Evolutionary conservation across 2,329 filamentous ascomycete species (phyloP), one percentile per base, ranked within the genome.

Genomic region (Pseudocercospora cruenta): DNA sequence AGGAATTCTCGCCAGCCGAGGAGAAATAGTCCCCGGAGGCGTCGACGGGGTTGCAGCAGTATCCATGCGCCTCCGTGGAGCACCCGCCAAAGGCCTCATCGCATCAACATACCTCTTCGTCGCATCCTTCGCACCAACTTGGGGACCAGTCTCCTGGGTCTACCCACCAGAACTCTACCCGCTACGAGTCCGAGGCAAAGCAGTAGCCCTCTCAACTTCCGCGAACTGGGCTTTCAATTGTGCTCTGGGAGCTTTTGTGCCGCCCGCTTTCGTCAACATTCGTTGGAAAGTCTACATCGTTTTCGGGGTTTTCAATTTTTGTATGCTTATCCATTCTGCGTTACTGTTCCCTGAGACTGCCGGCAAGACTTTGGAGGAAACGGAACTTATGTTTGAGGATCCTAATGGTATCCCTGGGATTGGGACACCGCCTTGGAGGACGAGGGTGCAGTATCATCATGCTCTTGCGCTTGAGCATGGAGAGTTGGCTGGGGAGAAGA

Each of bases 81-180:
- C 80, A 1, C 74, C 81, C 1, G 75, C 80, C 2, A 78, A 76
- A 39, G 80, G 83, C 0, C 85, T 93, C 55, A 88, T 89, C 57
- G 88, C 89, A 10, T 90, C 86, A 79, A 89, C 89, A 0, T 92
- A 91, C 73, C 85, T 92, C 19, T 91, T 92, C 72, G 89, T 92
- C 16, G 89, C 88, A 2, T 87, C 85, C 0, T 92, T 86, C 72
- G 90, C 90, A 0, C 84, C 85, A 10, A 87, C 87, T 2, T 89
- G 87, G 87, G 86, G 85, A 0, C 86, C 87, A 0, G 83, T 86
- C 3, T 84, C 81, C 1, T 84, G 82, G 82, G 81, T 82, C 45
- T 70, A 66, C 33, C 70, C 74, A 21, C 84, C 87, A 0, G 88
- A 90, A 74, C 80, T 90, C 21, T 89, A 85, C 78, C 87, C 88